These are phyloP conservation scores for Penicillium riverlandense DNA, from an alignment of 495 filamentous ascomycete species.

Conservation along the genomic window DNA sequence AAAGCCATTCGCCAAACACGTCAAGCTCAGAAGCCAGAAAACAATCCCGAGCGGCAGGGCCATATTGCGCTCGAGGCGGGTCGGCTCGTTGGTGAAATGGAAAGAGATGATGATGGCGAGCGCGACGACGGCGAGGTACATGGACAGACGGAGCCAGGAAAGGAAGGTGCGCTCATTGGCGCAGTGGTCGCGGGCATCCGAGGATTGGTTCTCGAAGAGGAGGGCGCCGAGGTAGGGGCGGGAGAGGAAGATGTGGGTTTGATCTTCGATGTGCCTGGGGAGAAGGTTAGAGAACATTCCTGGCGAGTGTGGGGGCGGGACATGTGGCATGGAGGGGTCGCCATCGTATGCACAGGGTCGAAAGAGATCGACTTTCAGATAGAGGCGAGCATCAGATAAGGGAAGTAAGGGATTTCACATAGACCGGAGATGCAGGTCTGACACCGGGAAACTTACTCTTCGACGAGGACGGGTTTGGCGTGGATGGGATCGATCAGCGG, in stretches of 20 bases:
- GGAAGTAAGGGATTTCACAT: too few relatives aligned
- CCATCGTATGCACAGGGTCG: background rate
- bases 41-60: slow-evolving; percentile 77
- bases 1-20: slow-evolving; percentile 67
- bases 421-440: background rate
- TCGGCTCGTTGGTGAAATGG: slow-evolving; percentile 71
- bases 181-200: slow-evolving; percentile 70
- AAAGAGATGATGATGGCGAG: slow-evolving; percentile 89
- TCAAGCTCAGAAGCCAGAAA: slow-evolving; percentile 77
- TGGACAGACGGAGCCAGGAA: slow-evolving; percentile 84
- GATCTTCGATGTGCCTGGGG: slow-evolving; percentile 24
- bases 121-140: slow-evolving; percentile 86
- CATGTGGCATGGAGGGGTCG: background rate
- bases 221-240: slow-evolving; percentile 69
- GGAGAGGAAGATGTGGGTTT: slow-evolving; percentile 52
- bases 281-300: background rate
- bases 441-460: slow-evolving; percentile 26
- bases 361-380: too few relatives aligned
- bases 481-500: slow-evolving; percentile 31
- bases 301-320: background rate
- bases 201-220: slow-evolving; percentile 81
- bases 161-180: slow-evolving; percentile 69
- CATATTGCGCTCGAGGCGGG: slow-evolving; percentile 61
- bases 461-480: slow-evolving; percentile 29
- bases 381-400: too few relatives aligned